A percentile compares a stretch with the other conserved stretches of the same genome.
phyloP scores from a whole-genome alignment of 1,284 basidiomycete genomes.

The Moniliella sp. region DNA sequence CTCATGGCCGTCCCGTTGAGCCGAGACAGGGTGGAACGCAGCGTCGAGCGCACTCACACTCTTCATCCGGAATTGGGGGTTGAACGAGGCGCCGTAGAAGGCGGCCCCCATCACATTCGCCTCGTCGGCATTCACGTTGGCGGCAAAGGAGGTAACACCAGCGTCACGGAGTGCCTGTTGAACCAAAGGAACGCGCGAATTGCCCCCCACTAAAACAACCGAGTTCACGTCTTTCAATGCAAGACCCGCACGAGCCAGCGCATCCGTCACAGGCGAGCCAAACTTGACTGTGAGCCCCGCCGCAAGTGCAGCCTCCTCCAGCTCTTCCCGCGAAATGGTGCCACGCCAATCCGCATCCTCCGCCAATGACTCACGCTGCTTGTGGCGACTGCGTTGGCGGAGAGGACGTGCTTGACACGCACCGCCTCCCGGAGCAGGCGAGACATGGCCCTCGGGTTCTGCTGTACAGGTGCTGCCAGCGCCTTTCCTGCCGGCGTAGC shows the following conservation, averaged over 20 bases:
- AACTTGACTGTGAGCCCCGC: slow-evolving; percentile 11
- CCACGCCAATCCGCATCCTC: slow-evolving; percentile 75
- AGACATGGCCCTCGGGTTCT: slow-evolving; percentile 64
- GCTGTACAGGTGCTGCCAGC: slow-evolving; percentile 17
- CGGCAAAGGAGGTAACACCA: slow-evolving; percentile 31
- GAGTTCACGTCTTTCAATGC: slow-evolving; percentile 55
- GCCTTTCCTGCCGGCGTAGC: slow-evolving; percentile 38
- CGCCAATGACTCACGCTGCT: slow-evolving; percentile 63
- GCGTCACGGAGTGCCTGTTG: slow-evolving; percentile 41
- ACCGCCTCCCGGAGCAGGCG: slow-evolving; percentile 81
- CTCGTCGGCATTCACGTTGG: slow-evolving; percentile 92
- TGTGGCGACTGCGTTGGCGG: slow-evolving; percentile 63
- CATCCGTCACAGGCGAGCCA: slow-evolving; percentile 44
- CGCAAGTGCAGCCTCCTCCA: slow-evolving; percentile 42
- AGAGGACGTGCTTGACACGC: slow-evolving; percentile 73
- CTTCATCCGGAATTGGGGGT: slow-evolving; percentile 84
- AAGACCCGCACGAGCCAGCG: slow-evolving; percentile 49
- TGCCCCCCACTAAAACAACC: slow-evolving; percentile 73
- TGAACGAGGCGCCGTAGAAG: slow-evolving; percentile 69
- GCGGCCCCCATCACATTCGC: slow-evolving; percentile 77
- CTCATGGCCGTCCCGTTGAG: slow-evolving; percentile 9
- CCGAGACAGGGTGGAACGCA: slow-evolving; percentile 20
- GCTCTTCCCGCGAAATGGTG: slow-evolving; percentile 51
- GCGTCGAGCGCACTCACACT: slow-evolving; percentile 59
- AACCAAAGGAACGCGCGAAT: slow-evolving; percentile 72